Conservation (phyloP, 2,329 filamentous ascomycete genomes). For the Coleophoma eucalyptorum region DNA sequence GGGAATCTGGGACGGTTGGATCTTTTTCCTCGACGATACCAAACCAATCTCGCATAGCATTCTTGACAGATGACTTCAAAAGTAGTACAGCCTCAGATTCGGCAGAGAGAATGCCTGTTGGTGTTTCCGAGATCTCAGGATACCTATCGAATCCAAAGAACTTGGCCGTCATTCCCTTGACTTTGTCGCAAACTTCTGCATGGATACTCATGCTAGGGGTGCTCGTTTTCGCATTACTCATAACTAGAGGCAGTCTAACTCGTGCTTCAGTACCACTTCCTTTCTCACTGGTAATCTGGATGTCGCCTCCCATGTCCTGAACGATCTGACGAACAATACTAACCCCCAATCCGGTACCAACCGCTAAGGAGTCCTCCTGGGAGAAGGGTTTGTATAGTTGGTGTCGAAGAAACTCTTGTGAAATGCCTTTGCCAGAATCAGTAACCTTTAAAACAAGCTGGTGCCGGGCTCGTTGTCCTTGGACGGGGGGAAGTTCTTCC, state of each 20-base stretch:
- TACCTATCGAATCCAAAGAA: constrained; percentile 23
- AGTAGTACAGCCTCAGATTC: constrained; percentile 21
- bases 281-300: constrained; percentile 50
- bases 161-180: constrained; percentile 14
- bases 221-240: constrained; percentile 4
- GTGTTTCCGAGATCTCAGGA: constrained; percentile 24
- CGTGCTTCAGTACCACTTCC: constrained; percentile 50
- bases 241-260: constrained; percentile 19
- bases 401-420: constrained; percentile 54
- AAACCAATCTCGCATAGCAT: constrained; percentile 19
- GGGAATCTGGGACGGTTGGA: not conserved
- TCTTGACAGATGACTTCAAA: constrained; percentile 17
- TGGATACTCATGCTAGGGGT: constrained; percentile 8
- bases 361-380: constrained; percentile 58
- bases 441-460: constrained; percentile 41
- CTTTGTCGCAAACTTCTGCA: constrained; percentile 11
- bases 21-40: constrained; percentile 13
- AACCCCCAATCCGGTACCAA: constrained; percentile 58
- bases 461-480: constrained; percentile 9
- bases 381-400: constrained; percentile 58
- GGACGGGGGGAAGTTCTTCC: constrained; percentile 14
- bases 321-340: constrained; percentile 61
- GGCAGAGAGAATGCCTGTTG: constrained; percentile 24
- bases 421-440: constrained; percentile 64
- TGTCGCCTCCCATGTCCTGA: constrained; percentile 52